These are phyloP conservation scores for Craterostigma plantagineum DNA, from an alignment of 257 asterid genomes.

Conservation along the genomic window DNA sequence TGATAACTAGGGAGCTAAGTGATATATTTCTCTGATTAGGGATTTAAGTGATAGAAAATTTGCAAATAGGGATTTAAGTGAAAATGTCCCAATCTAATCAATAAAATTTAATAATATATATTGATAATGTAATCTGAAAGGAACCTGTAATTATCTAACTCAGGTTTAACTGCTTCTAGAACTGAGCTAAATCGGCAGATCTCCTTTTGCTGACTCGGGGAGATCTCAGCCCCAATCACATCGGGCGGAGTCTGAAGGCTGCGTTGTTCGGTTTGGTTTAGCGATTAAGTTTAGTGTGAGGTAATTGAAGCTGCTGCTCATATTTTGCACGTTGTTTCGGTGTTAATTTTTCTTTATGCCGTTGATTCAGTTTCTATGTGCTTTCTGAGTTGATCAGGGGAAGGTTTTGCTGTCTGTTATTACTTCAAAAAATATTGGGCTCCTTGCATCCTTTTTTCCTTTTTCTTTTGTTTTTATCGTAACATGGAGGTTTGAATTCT, in stretches of 20 bases:
- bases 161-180: no score
- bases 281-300: neutral
- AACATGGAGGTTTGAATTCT: neutral
- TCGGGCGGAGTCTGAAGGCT: slow-evolving; percentile 13
- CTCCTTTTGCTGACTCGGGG: slow-evolving; percentile 5
- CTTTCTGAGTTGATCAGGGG: no score
- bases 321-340: no score
- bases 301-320: slow-evolving; percentile 5
- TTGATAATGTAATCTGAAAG: neutral
- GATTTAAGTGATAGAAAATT: no score
- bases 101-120: neutral
- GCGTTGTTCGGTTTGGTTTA: slow-evolving; percentile 3
- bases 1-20: no score
- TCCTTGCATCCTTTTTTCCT: no score
- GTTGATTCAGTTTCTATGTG: neutral
- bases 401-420: no score
- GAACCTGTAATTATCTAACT: neutral
- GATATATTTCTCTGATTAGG: no score
- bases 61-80: no score
- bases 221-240: slow-evolving; percentile 14
- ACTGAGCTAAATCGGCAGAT: no score
- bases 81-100: neutral
- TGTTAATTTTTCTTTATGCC: neutral
- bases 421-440: no score
- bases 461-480: no score